Percentiles rank a stretch among this genome's conserved stretches.
phyloP scores from a whole-genome alignment of 768 basidiomycete species.

The Suillus luteus region DNA sequence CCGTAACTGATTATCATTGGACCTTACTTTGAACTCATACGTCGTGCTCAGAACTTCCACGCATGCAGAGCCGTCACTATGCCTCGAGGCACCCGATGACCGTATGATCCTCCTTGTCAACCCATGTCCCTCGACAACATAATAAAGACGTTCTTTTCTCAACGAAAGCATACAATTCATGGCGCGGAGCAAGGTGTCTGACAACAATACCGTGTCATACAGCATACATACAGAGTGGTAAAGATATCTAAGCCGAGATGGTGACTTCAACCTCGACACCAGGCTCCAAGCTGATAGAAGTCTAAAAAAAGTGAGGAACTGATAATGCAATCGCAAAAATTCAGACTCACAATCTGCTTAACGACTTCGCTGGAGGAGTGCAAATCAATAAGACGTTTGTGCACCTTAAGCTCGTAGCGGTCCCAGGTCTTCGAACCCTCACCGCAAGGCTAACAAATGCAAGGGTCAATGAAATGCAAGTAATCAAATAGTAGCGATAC shows the following conservation, averaged over 20 bases:
- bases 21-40: not conserved
- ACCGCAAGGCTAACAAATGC: conserved; percentile 82
- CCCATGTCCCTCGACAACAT: not conserved
- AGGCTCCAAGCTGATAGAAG: conserved; percentile 97
- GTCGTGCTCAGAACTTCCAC: not conserved
- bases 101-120: not conserved
- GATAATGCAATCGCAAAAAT: conserved; percentile 5
- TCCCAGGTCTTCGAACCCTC: conserved; percentile 99
- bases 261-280: conserved; percentile 99
- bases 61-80: not conserved
- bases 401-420: conserved; percentile 97
- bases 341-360: conserved; percentile 93
- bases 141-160: not conserved
- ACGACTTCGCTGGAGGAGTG: conserved; percentile 99
- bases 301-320: conserved; percentile 49
- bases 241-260: conserved; percentile 65
- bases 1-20: not conserved
- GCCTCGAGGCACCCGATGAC: not conserved
- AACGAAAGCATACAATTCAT: not conserved
- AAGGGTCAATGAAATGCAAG: conserved; percentile 8
- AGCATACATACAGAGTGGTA: not conserved
- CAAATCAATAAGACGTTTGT: conserved; percentile 99
- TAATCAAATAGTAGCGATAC: conserved; percentile 30
- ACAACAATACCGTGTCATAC: not conserved
- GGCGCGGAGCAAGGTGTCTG: not conserved